Percentiles rank a stretch among this genome's conserved stretches.
Evolutionary conservation across 2,329 filamentous ascomycete genomes (phyloP).

Genomic region (Alternaria incomplexa): DNA sequence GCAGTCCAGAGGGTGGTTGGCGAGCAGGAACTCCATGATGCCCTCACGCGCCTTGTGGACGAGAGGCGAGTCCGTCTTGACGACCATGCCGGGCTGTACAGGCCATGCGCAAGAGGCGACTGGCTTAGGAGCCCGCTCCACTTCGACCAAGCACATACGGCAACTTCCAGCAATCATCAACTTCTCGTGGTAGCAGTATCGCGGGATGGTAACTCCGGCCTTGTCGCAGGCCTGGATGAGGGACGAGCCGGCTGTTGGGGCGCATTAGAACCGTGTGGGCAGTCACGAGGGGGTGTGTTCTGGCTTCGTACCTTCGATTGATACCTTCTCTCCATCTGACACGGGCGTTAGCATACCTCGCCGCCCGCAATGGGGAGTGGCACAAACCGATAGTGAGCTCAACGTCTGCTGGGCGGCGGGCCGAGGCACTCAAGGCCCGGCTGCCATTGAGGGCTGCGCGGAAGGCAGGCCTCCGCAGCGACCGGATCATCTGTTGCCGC

Average conservation of each 20-base stretch:
- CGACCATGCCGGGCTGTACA: constrained; percentile 97
- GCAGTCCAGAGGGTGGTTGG: constrained; percentile 95
- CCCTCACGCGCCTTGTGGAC: constrained; percentile 98
- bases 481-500: constrained; percentile 69
- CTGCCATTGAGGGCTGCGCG: constrained; percentile 63
- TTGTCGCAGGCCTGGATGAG: constrained; percentile 99
- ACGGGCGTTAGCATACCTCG: constrained; percentile 43
- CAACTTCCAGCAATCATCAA: constrained; percentile 99
- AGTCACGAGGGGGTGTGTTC: constrained; percentile 13
- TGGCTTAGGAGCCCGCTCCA: constrained; percentile 94
- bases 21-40: constrained; percentile 97
- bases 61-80: constrained; percentile 96
- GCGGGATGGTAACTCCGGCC: constrained; percentile 86
- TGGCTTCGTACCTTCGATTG: constrained; percentile 79
- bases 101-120: constrained; percentile 99
- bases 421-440: constrained; percentile 82
- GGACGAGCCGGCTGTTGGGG: constrained; percentile 80
- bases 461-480: constrained; percentile 63
- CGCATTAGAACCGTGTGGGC: constrained; percentile 34
- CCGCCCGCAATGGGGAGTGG: constrained; percentile 30
- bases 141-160: constrained; percentile 99
- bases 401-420: constrained; percentile 84
- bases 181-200: constrained; percentile 99
- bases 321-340: constrained; percentile 95
- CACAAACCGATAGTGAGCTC: constrained; percentile 90